A percentile compares a stretch with the other conserved stretches of the same genome.
These are phyloP conservation scores for Jacaranda copaia DNA, from an alignment of 257 asterid species.

Conservation along the genomic window DNA sequence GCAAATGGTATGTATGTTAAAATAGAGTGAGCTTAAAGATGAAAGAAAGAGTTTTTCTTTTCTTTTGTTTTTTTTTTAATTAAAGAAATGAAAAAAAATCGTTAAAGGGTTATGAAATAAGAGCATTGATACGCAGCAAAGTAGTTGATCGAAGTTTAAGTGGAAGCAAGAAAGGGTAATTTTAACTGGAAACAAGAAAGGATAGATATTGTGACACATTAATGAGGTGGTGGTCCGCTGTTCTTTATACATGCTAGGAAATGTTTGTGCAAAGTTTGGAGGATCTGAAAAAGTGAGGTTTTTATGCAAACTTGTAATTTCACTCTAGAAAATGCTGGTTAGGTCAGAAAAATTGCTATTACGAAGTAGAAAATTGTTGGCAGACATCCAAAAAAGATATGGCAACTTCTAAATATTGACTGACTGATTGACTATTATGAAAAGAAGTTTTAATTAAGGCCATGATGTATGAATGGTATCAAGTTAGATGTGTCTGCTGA, in stretches of 20 bases:
- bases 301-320: background rate
- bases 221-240: background rate
- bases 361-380: background rate
- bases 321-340: background rate
- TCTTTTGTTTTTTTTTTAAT: too few species aligned
- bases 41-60: background rate
- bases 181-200: background rate
- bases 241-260: background rate
- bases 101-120: background rate
- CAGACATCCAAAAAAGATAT: background rate
- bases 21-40: background rate
- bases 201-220: background rate
- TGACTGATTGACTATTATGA: background rate
- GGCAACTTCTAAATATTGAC: background rate
- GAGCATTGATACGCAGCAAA: background rate
- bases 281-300: background rate
- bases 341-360: conserved; percentile 6
- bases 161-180: background rate
- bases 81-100: background rate
- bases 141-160: background rate
- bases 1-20: background rate
- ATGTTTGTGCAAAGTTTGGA: background rate
- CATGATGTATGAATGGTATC: conserved; percentile 4
- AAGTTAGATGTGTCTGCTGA: conserved; percentile 22
- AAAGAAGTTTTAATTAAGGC: background rate